Evolutionary conservation across 2,329 filamentous ascomycete genomes (phyloP), one percentile per base, ranked within the genome.

Genomic region (Cladosporium velox): DNA sequence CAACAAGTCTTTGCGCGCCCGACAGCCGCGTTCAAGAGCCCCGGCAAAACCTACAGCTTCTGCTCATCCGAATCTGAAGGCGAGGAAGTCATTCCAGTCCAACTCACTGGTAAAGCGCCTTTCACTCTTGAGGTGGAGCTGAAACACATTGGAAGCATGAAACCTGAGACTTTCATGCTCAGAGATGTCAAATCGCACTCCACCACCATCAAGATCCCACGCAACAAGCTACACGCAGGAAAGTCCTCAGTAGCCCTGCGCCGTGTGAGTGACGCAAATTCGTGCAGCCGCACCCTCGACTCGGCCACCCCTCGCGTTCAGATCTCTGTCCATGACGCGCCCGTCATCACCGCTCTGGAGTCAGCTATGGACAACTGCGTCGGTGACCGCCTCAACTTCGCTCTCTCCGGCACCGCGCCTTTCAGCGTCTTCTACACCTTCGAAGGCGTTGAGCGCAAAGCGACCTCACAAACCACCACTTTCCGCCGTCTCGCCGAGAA

Each of bases 361-460:
- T 88, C 91, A 28, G 89, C 91, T 67, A 85, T 85, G 18, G 92
- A 99, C 80, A 97, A 94, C 80, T 99, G 95, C 78, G 93, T 99
- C 12, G 95, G 96, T 70, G 95, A 99, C 78, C 90, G 93, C 64
- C 90, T 99, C 70, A 91, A 91, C 3, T 99, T 97, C 80, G 93
- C 92, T 0, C 87, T 99, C 6, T 92, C 92, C 1, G 96, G 95
- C 54, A 91, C 91, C 64, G 89, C 93, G 21, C 96, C 96, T 0
- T 99, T 99, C 78, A 92, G 94, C 54, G 90, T 99, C 54, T 90
- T 90, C 77, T 99, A 99, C 81, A 91, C 88, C 12, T 99, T 99
- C 79, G 89, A 93, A 71, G 90, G 89, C 65, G 85, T 86, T 51
- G 83, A 87, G 65, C 89, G 91, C 79, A 94, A 92, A 77, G 95